Evolutionary conservation across 169 alveolate genomes (phyloP).

Genomic region (Plasmodium billcollinsi): DNA sequence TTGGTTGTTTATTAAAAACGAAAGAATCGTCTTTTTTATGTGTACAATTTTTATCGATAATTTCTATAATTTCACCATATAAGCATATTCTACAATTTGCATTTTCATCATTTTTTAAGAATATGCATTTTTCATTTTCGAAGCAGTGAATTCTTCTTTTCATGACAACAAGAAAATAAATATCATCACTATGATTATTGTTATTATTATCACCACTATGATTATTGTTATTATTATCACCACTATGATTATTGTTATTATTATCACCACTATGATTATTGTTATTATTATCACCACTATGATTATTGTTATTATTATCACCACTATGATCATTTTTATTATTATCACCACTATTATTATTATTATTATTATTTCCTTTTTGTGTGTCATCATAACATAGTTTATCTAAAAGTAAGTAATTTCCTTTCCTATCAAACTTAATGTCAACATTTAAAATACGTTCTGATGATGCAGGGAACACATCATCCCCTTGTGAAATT

Average conservation of each 20-base stretch:
- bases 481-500: no score
- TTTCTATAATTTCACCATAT: constrained; percentile 33
- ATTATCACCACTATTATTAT: neutral
- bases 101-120: constrained; percentile 49
- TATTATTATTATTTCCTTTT: neutral
- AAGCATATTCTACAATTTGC: constrained; percentile 56
- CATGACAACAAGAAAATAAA: constrained; percentile 23
- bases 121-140: constrained; percentile 41
- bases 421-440: neutral
- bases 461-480: neutral
- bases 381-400: neutral
- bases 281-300: no score
- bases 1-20: constrained; percentile 32
- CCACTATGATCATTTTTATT: neutral
- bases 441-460: neutral
- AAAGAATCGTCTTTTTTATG: constrained; percentile 3
- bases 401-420: constrained; percentile 11
- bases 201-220: no score
- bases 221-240: no score
- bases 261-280: no score
- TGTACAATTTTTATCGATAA: constrained; percentile 13
- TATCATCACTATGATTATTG: neutral
- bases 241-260: no score
- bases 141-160: constrained; percentile 37
- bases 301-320: no score